Evolutionary conservation across 2,329 filamentous ascomycete genomes (phyloP), one percentile per base, ranked within the genome.

Genomic region (Rasamsonia emersonii): DNA sequence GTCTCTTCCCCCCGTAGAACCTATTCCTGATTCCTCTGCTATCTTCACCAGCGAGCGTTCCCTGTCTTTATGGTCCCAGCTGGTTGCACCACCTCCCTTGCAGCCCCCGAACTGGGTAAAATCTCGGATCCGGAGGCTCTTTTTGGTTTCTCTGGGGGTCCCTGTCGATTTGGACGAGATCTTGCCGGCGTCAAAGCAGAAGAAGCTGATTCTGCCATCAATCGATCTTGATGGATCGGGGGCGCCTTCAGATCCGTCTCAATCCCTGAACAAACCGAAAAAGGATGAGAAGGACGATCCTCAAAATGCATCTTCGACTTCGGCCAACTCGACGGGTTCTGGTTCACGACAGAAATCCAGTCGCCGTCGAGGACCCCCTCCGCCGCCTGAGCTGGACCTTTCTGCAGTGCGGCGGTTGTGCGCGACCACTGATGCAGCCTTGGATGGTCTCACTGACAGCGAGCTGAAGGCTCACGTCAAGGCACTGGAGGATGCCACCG

Each of bases 71-170:
- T 98, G 91, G 91, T 86, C 88, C 24, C 91, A 98, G 64, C 77
- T 98, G 4, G 86, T 95, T 18, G 89, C 89, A 2, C 89, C 91
- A 13, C 91, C 91, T 2, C 88, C 91, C 2, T 75, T 98, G 21
- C 86, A 94, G 50, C 91, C 91, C 4, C 89, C 91, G 1, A 91
- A 98, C 59, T 98, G 91, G 91, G 93, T 95, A 37, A 85, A 91
- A 42, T 94, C 86, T 32, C 84, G 88, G 31, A 98, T 94, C 47
- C 79, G 91, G 32, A 83, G 91, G 17, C 75, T 98, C 16, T 98
- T 98, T 56, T 77, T 98, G 24, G 88, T 98, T 33, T 95, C 88
- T 1, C 75, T 98, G 0, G 91, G 91, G 11, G 91, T 98, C 0
- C 91, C 91, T 2, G 86, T 98, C 26, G 91, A 98, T 50, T 71